These are phyloP conservation scores for Penicillium sp. DNA, from an alignment of 2,329 filamentous ascomycete species.

Conservation along the genomic window DNA sequence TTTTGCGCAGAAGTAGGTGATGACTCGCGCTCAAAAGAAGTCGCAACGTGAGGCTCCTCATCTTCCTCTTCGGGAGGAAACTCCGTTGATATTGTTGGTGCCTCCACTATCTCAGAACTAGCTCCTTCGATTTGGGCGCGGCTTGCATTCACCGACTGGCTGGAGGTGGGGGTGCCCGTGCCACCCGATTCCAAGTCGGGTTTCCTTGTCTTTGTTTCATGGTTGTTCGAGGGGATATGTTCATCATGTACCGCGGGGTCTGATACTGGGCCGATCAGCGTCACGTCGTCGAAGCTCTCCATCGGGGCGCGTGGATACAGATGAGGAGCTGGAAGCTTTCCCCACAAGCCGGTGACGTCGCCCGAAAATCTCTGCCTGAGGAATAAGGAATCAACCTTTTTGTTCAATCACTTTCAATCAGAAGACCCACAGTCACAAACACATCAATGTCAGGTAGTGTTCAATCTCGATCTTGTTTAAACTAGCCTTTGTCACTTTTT, in stretches of 20 bases:
- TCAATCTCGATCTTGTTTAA: too few relatives aligned
- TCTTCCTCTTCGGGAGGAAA: constrained; percentile 41
- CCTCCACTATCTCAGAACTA: constrained; percentile 17
- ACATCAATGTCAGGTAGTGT: background rate
- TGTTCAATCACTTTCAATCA: background rate
- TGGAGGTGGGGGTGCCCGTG: constrained; percentile 14
- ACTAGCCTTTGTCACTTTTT: too few relatives aligned
- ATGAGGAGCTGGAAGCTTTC: constrained; percentile 9
- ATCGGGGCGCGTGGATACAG: constrained; percentile 20
- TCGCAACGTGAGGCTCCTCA: constrained; percentile 46
- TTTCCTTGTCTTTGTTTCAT: constrained; percentile 11
- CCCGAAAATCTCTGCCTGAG: constrained; percentile 1
- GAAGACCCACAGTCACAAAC: too few relatives aligned
- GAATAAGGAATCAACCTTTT: background rate
- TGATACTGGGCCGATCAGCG: constrained; percentile 24
- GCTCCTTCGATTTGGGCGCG: constrained; percentile 10
- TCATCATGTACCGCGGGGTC: constrained; percentile 18
- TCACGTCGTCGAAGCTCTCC: constrained; percentile 43
- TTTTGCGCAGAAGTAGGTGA: constrained; percentile 40
- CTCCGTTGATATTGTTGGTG: constrained; percentile 21
- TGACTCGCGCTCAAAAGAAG: constrained; percentile 46
- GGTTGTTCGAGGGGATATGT: constrained; percentile 6
- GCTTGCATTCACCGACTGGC: constrained; percentile 8
- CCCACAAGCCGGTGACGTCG: constrained; percentile 9
- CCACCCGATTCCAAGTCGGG: constrained; percentile 12